A percentile compares a stretch with the other conserved stretches of the same genome.
Evolutionary conservation across 2,329 filamentous ascomycete genomes (phyloP).

Genomic region (Aureobasidium uvarum): DNA sequence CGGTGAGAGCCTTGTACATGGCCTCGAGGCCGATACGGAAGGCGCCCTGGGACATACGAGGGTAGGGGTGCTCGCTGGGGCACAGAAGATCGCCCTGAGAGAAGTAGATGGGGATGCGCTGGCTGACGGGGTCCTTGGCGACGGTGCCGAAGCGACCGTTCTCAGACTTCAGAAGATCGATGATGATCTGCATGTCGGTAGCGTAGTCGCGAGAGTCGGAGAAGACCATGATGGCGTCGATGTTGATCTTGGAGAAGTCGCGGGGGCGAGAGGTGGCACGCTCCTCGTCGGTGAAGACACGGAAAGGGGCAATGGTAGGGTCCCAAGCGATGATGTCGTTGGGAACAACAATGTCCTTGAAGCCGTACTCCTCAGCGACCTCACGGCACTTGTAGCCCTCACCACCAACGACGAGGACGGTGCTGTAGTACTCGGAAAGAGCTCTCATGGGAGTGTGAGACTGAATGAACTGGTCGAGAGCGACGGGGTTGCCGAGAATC

Average conservation of each 20-base stretch:
- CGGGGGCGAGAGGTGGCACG: slow-evolving; percentile 64
- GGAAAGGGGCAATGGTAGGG: slow-evolving; percentile 66
- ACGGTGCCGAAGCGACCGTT: slow-evolving; percentile 64
- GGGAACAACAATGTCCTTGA: slow-evolving; percentile 69
- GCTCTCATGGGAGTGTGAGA: slow-evolving; percentile 76
- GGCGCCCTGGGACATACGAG: slow-evolving; percentile 70
- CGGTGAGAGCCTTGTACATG: slow-evolving; percentile 69
- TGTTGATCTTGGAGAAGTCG: slow-evolving; percentile 69
- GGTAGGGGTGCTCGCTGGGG: slow-evolving; percentile 53
- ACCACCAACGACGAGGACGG: slow-evolving; percentile 71
- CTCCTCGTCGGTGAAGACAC: slow-evolving; percentile 66
- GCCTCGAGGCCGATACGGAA: slow-evolving; percentile 73
- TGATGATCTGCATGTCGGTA: slow-evolving; percentile 73
- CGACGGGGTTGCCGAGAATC: slow-evolving; percentile 64
- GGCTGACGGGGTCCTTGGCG: slow-evolving; percentile 62
- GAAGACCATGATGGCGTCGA: slow-evolving; percentile 73
- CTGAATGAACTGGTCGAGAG: slow-evolving; percentile 73
- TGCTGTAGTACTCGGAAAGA: slow-evolving; percentile 71
- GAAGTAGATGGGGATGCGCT: slow-evolving; percentile 73
- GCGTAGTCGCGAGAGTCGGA: slow-evolving; percentile 72
- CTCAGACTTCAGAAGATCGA: slow-evolving; percentile 67
- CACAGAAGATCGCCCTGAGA: slow-evolving; percentile 64
- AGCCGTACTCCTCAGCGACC: slow-evolving; percentile 70
- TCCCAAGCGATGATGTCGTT: slow-evolving; percentile 73
- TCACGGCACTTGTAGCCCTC: slow-evolving; percentile 73